phyloP scores from a whole-genome alignment of 2,329 filamentous ascomycete species.

The Polychaeton citri region DNA sequence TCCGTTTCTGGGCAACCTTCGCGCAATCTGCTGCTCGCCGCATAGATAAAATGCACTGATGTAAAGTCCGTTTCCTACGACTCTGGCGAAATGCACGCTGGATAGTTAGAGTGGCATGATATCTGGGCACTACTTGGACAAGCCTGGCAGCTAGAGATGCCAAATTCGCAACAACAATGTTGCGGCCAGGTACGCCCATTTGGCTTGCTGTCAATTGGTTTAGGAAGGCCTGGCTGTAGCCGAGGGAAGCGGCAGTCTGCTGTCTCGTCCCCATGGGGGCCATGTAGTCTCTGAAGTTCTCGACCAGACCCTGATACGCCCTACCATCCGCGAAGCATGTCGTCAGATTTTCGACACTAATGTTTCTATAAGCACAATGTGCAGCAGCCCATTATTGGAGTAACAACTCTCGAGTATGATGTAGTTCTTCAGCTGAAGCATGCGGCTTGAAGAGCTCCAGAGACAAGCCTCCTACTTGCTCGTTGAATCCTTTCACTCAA shows the following conservation, averaged over 20 bases:
- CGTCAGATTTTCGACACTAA: slow-evolving; percentile 40
- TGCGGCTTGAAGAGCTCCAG: background rate
- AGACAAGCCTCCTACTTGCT: background rate
- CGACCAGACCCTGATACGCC: slow-evolving; percentile 42
- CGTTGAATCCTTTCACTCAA: background rate
- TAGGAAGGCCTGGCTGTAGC: slow-evolving; percentile 32
- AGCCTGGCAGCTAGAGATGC: slow-evolving; percentile 48
- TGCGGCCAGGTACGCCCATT: slow-evolving; percentile 34
- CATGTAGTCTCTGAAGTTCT: slow-evolving; percentile 40
- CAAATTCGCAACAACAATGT: slow-evolving; percentile 43
- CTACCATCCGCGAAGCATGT: slow-evolving; percentile 44
- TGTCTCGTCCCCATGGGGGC: slow-evolving; percentile 7
- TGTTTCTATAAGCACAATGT: slow-evolving; percentile 33
- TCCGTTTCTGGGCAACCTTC: slow-evolving; percentile 30
- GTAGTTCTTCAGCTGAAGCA: background rate
- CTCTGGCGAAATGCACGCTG: slow-evolving; percentile 37
- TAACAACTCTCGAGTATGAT: slow-evolving; percentile 15
- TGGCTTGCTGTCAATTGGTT: slow-evolving; percentile 22
- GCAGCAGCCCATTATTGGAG: slow-evolving; percentile 43
- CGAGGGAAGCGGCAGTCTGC: slow-evolving; percentile 11
- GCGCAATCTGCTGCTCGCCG: slow-evolving; percentile 34
- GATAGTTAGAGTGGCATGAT: slow-evolving; percentile 39
- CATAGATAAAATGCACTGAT: slow-evolving; percentile 25
- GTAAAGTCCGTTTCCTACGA: slow-evolving; percentile 17
- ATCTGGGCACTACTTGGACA: slow-evolving; percentile 35